These are phyloP conservation scores for Blastomyces gilchristii DNA, from an alignment of 2,329 filamentous ascomycete species.

Conservation along the genomic window DNA sequence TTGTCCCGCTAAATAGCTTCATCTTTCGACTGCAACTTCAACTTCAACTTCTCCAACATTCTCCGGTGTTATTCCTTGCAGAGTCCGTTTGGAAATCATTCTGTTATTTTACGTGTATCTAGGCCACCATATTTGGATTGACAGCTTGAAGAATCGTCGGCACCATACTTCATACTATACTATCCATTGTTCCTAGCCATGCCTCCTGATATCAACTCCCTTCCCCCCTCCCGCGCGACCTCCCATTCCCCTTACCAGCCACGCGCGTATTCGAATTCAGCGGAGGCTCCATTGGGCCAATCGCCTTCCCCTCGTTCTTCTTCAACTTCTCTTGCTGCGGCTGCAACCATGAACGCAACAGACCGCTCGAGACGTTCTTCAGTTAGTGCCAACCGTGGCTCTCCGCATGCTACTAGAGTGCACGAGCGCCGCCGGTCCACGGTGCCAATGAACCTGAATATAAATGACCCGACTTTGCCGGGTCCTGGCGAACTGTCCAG, in stretches of 20 bases:
- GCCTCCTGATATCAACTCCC: slow-evolving; percentile 65
- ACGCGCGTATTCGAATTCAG: slow-evolving; percentile 22
- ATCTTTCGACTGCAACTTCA: background rate
- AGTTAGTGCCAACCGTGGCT: slow-evolving; percentile 23
- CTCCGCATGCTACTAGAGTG: slow-evolving; percentile 20
- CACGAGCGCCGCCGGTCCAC: slow-evolving; percentile 36
- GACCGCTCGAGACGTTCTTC: slow-evolving; percentile 47
- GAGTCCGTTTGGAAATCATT: background rate
- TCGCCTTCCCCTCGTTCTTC: slow-evolving; percentile 55
- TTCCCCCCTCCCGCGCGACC: slow-evolving; percentile 47
- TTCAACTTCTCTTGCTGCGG: slow-evolving; percentile 62
- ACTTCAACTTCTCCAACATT: background rate
- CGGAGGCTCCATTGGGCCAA: slow-evolving; percentile 39
- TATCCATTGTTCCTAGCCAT: slow-evolving; percentile 32
- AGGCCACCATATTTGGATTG: background rate
- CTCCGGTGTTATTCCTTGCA: background rate
- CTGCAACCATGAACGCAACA: slow-evolving; percentile 67
- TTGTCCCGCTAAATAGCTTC: background rate
- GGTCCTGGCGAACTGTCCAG: slow-evolving; percentile 30
- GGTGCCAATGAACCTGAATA: slow-evolving; percentile 31
- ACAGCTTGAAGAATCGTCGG: background rate
- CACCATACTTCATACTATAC: background rate
- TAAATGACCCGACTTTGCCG: slow-evolving; percentile 31
- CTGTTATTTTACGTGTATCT: background rate
- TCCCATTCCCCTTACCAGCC: slow-evolving; percentile 30